Base-by-base conservation (phyloP, 495 filamentous ascomycete genomes). In the Neurospora sp. region DNA sequence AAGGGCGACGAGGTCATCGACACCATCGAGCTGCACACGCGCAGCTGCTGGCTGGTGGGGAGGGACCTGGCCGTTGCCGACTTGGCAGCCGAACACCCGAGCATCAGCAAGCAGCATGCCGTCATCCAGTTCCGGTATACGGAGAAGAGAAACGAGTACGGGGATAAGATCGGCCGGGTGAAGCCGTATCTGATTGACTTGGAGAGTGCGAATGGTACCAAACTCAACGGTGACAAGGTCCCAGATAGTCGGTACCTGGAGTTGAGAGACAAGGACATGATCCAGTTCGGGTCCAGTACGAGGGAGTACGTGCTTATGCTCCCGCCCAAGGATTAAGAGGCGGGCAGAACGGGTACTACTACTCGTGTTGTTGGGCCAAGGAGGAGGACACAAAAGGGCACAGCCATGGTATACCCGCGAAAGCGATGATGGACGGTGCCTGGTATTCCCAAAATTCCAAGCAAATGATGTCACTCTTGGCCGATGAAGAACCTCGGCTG, bases 121-220 rank as follows among this genome's bases (percentile, higher is more conserved):
- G 96, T 94, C 37, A 85, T 99, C 41, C 96, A 99, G 80, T 99
- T 98, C 77, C 89, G 96, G 59, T 91, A 92, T 79, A 88, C 92
- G 27, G 90, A 91, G 76, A 94, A 91, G 82, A 87, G 87, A 73
- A 93, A 96, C 78, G 94, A 97, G 78, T 96, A 87, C 79, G 95
- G 94, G 41, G 92, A 96, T 79, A 90, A 88, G 79, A 86, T 91
- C 74, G 92, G 91, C 20, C 89, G 86, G 73, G 96, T 98, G 41
- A 93, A 89, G 83, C 93, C 93, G 11, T 99, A 98, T 82, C 77
- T 98, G 4, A 92, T 98, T 77, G 96, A 99, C 83, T 81, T 99
- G 59, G 95, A 97, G 77, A 97, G 93, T 74, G 92, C 93, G 31
- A 98, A 99, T 83, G 95, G 96, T 62, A 97, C 94, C 10, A 86